A percentile compares a stretch with the other conserved stretches of the same genome.
Evolutionary conservation across 2,329 filamentous ascomycete genomes (phyloP).

Genomic region (Fusarium chuoi): DNA sequence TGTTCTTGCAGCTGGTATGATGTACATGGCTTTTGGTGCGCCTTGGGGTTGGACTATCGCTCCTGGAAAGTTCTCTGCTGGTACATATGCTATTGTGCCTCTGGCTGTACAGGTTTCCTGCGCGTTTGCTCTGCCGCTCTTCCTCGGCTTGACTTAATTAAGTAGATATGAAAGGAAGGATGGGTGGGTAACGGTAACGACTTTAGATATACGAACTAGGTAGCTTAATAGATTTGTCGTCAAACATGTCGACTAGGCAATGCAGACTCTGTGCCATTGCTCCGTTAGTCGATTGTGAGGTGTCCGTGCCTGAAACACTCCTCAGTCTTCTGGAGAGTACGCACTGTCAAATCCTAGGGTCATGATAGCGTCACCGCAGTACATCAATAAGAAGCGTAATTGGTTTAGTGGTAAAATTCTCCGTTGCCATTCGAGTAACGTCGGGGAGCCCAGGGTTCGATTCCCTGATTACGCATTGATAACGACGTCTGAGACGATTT

Average conservation of each 20-base stretch:
- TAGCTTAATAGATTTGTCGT: neutral
- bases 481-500: neutral
- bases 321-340: accelerated
- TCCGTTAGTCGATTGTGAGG: too few species aligned
- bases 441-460: neutral
- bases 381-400: neutral
- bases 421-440: neutral
- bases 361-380: accelerated
- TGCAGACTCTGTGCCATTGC: neutral
- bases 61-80: constrained; percentile 38
- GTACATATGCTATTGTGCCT: constrained; percentile 42
- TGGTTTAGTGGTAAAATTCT: constrained; percentile 1
- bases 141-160: constrained; percentile 41
- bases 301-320: accelerated
- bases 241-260: neutral
- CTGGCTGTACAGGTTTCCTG: constrained; percentile 42
- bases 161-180: neutral
- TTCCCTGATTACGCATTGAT: neutral
- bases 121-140: constrained; percentile 38
- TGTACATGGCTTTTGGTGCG: constrained; percentile 42
- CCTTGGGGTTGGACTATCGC: constrained; percentile 43
- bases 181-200: neutral
- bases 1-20: constrained; percentile 38
- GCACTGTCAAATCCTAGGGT: accelerated
- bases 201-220: constrained; percentile 4